These are phyloP conservation scores for Coccinonectria pachysandricola DNA, from an alignment of 2,329 filamentous ascomycete species.

Conservation along the genomic window DNA sequence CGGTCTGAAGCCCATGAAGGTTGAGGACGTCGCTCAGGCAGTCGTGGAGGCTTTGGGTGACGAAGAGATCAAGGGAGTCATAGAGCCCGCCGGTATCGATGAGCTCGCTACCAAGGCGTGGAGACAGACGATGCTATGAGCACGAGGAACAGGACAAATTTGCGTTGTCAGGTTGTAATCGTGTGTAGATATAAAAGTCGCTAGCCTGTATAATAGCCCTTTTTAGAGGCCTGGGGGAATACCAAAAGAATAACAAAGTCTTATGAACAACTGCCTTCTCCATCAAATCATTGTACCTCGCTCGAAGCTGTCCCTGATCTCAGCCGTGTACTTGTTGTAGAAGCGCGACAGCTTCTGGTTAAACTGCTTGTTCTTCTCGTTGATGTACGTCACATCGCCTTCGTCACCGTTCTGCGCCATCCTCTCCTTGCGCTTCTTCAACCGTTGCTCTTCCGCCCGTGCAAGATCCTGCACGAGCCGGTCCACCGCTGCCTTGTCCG, in stretches of 20 bases:
- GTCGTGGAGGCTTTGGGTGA: constrained; percentile 80
- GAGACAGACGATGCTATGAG: constrained; percentile 81
- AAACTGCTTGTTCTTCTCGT: constrained; percentile 99
- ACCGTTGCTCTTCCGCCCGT: constrained; percentile 75
- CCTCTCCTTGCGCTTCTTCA: constrained; percentile 79
- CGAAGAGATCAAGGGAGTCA: constrained; percentile 58
- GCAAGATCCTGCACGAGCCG: constrained; percentile 75
- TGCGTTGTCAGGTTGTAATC: too few relatives aligned
- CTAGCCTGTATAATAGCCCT: constrained; percentile 26
- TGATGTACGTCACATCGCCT: constrained; percentile 95
- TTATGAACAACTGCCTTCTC: too few relatives aligned
- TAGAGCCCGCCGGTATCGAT: constrained; percentile 75
- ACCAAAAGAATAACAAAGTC: too few relatives aligned
- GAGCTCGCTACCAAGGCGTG: constrained; percentile 70
- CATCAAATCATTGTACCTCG: constrained; percentile 84
- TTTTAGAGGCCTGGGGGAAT: too few relatives aligned
- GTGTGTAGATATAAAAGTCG: constrained; percentile 8
- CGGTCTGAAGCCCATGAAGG: constrained; percentile 77
- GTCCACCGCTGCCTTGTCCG: constrained; percentile 79
- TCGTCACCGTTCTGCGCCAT: constrained; percentile 72
- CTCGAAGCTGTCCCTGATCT: constrained; percentile 96
- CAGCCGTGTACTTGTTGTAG: constrained; percentile 97
- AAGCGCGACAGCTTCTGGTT: constrained; percentile 94
- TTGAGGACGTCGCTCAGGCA: constrained; percentile 77
- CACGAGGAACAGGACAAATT: too few relatives aligned